Percentiles rank a stretch among this genome's conserved stretches.
These are phyloP conservation scores for Arctium minus DNA, from an alignment of 129 eudicot species.

Conservation along the genomic window DNA sequence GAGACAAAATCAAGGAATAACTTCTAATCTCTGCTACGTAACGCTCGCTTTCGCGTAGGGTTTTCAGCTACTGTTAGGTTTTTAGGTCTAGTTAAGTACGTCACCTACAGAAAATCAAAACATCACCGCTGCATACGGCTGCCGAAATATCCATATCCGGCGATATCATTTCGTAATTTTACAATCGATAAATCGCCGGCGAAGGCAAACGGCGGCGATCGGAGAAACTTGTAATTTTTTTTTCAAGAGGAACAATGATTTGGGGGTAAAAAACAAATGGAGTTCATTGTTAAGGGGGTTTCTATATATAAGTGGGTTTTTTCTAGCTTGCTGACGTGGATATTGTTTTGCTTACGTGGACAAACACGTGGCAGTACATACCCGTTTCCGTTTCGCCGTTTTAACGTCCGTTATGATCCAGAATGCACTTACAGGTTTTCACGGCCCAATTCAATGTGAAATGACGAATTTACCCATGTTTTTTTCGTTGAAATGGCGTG, in stretches of 20 bases:
- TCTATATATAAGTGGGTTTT: constrained; percentile 19
- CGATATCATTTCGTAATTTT: constrained; percentile 2
- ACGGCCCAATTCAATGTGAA: constrained; percentile 19
- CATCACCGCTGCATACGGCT: constrained; percentile 15
- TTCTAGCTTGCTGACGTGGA: constrained; percentile 41
- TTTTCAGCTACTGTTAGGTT: constrained; percentile 36
- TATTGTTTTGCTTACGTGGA: constrained; percentile 27
- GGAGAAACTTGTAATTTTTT: constrained; percentile 8
- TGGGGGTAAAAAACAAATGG: constrained; percentile 16
- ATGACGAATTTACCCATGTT: constrained; percentile 20
- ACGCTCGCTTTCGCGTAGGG: constrained; percentile 49
- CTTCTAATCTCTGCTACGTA: constrained; percentile 54
- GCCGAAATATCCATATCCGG: constrained; percentile 39
- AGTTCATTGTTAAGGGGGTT: background rate
- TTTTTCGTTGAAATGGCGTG: constrained; percentile 1
- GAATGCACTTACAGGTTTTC: constrained; percentile 37
- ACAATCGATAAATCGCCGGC: constrained; percentile 15
- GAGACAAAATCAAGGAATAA: constrained; percentile 46
- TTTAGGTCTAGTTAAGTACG: constrained; percentile 28
- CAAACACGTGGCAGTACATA: constrained; percentile 25
- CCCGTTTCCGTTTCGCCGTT: background rate
- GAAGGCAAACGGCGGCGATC: constrained; percentile 15
- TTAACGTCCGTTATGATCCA: constrained; percentile 36
- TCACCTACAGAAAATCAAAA: constrained; percentile 8
- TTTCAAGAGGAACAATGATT: background rate